Conservation (phyloP, 2,329 filamentous ascomycete species). For the Dothistroma pini region DNA sequence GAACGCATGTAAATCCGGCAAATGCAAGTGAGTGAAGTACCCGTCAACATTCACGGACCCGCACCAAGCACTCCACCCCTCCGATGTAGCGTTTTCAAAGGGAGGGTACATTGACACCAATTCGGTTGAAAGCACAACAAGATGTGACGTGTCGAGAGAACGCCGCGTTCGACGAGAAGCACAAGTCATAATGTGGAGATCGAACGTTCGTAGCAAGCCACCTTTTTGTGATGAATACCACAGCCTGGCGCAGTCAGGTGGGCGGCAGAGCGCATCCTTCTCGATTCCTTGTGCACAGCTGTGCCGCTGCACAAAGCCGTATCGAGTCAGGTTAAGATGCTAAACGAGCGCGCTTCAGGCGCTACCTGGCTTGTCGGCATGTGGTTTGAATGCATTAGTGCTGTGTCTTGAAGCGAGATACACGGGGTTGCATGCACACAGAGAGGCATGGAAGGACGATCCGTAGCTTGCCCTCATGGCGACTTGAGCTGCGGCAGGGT, state of each 20-base stretch:
- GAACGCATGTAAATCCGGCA: not conserved
- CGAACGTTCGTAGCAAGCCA: not conserved
- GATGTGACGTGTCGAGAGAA: not conserved
- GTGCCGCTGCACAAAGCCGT: slow-evolving; percentile 16
- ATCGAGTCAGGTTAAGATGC: slow-evolving; percentile 13
- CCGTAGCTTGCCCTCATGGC: not conserved
- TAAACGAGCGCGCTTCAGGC: slow-evolving; percentile 7
- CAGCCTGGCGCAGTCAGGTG: slow-evolving; percentile 6
- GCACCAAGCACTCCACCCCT: not conserved
- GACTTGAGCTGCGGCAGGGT: not conserved
- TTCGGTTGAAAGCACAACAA: not conserved
- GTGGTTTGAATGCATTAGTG: not conserved
- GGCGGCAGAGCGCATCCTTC: slow-evolving; percentile 5
- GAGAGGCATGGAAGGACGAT: not conserved
- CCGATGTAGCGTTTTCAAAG: not conserved
- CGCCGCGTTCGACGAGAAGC: not conserved
- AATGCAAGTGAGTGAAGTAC: not conserved
- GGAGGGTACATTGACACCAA: not conserved
- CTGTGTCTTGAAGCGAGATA: not conserved
- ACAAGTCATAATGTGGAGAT: not conserved
- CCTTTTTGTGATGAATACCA: not conserved
- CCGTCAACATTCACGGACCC: not conserved
- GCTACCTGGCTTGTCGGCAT: slow-evolving; percentile 1
- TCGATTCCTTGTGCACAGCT: slow-evolving; percentile 16
- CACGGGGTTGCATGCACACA: not conserved